Evolutionary conservation across 441 rosid genomes (phyloP), one percentile per base, ranked within the genome.

Genomic region (Aleurites moluccanus): DNA sequence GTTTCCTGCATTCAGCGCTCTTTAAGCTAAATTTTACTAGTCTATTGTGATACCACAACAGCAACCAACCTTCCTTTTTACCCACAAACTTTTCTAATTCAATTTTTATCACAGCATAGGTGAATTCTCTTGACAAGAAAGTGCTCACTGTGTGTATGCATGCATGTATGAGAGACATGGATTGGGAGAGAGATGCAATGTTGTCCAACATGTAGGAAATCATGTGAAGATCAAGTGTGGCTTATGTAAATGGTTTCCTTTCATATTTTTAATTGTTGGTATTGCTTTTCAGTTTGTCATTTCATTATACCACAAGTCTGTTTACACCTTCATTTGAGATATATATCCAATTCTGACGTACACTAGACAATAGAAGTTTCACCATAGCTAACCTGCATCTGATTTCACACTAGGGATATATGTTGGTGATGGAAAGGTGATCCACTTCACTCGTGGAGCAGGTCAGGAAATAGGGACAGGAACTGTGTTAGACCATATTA

Each of bases 381-480:
- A 23, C 14, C 14, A 18, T 11, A 1, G 40, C 28, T 65, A 14
- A 70, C 25, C 3, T 28, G 13, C 3, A 62, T 55, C 30, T 23
- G 18, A 23, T 53, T 50, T 77, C 42, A 64, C 8, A 10, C 69
- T 74, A 92, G 98, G 97, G 38, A 90, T 93, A 59, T 90, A 89
- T 77, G 50, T 84, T 11, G 97, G 94, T 0, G 90, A 87, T 13
- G 91, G 84, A 55, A 81, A 78, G 79, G 98, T 93, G 71, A 86
- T 92, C 44, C 98, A 92, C 75, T 92, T 90, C 86, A 93, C 98
- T 55, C 85, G 91, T 15, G 89, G 85, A 49, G 89, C 81, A 70
- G 94, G 92, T 45, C 90, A 80, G 1, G 97, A 94, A 74, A 84
- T 85, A 35, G 89, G 92, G 77, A 89, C 90, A 0, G 98, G 98